phyloP scores from a whole-genome alignment of 2,329 filamentous ascomycete genomes.

The Aspergillus brasiliensis region DNA sequence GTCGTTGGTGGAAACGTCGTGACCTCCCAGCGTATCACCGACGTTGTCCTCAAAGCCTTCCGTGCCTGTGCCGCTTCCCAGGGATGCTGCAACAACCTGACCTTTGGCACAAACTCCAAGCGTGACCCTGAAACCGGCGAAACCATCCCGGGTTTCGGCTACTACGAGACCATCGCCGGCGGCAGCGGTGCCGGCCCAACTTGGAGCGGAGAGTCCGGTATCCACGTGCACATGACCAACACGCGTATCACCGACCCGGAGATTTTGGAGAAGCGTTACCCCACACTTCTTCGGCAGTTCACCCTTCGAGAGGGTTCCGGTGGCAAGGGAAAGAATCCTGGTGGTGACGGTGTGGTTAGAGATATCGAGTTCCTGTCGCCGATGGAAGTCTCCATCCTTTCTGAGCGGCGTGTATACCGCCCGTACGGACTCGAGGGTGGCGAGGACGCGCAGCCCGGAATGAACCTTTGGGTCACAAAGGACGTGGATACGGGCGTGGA shows the following conservation, averaged over 20 bases:
- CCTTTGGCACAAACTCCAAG: conserved; percentile 74
- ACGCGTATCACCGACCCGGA: conserved; percentile 83
- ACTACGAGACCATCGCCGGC: conserved; percentile 85
- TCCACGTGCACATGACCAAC: conserved; percentile 87
- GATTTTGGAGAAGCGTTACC: conserved; percentile 78
- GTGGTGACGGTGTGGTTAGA: conserved; percentile 75
- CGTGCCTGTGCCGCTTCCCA: conserved; percentile 76
- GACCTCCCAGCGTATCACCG: conserved; percentile 76
- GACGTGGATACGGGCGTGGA: conserved; percentile 60
- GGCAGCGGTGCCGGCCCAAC: conserved; percentile 73
- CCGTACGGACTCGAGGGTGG: conserved; percentile 86
- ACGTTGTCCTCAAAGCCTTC: conserved; percentile 81
- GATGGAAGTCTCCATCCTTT: conserved; percentile 77
- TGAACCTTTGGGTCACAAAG: conserved; percentile 84
- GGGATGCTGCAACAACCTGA: conserved; percentile 82
- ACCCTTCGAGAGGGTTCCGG: conserved; percentile 65
- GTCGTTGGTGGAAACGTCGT: conserved; percentile 84
- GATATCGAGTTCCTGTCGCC: conserved; percentile 85
- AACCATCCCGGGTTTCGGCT: conserved; percentile 74
- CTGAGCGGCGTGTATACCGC: conserved; percentile 72
- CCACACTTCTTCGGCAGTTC: conserved; percentile 74
- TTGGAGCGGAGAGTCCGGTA: conserved; percentile 75
- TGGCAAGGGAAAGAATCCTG: conserved; percentile 66
- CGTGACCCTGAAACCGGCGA: conserved; percentile 59
- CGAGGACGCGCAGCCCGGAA: conserved; percentile 72